These are phyloP conservation scores for Prunus davidiana DNA, from an alignment of 306 rosid genomes.

Conservation along the genomic window DNA sequence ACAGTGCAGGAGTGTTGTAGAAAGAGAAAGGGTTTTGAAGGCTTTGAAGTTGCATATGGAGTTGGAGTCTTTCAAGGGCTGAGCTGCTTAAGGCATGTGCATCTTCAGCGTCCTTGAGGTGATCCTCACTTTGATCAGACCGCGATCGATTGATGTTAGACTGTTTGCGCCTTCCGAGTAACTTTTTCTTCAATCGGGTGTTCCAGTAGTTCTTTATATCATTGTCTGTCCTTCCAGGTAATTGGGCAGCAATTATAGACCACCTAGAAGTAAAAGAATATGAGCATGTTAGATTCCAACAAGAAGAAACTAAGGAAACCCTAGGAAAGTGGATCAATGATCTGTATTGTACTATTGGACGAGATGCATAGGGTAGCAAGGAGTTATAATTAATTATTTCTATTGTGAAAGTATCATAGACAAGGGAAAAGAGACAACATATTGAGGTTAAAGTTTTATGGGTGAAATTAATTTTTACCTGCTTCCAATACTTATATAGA, in stretches of 20 bases:
- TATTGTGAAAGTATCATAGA: conserved; percentile 22
- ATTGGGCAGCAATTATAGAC: conserved; percentile 97
- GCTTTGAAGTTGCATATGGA: conserved; percentile 89
- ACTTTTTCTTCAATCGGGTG: conserved; percentile 85
- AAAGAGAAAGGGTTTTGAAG: conserved; percentile 76
- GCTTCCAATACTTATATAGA: conserved; percentile 99
- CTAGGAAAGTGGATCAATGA: conserved; percentile 4
- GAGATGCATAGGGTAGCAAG: neutral
- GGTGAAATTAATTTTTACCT: conserved; percentile 40
- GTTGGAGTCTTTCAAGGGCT: conserved; percentile 91
- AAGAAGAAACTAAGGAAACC: conserved; percentile 13
- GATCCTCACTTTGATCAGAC: conserved; percentile 14
- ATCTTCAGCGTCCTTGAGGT: conserved; percentile 35
- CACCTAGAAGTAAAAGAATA: conserved; percentile 55
- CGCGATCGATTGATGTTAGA: conserved; percentile 23
- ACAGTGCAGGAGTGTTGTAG: conserved; percentile 53
- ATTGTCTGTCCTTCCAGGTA: conserved; percentile 98
- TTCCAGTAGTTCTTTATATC: conserved; percentile 99
- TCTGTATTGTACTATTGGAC: neutral
- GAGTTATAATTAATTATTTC: neutral
- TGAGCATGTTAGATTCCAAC: conserved; percentile 24
- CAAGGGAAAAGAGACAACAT: conserved; percentile 57
- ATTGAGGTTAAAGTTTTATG: conserved; percentile 16
- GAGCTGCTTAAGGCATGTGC: conserved; percentile 61
- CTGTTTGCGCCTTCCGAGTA: conserved; percentile 84